phyloP scores from a whole-genome alignment of 768 basidiomycete species.

The Melanogaster broomeanus region DNA sequence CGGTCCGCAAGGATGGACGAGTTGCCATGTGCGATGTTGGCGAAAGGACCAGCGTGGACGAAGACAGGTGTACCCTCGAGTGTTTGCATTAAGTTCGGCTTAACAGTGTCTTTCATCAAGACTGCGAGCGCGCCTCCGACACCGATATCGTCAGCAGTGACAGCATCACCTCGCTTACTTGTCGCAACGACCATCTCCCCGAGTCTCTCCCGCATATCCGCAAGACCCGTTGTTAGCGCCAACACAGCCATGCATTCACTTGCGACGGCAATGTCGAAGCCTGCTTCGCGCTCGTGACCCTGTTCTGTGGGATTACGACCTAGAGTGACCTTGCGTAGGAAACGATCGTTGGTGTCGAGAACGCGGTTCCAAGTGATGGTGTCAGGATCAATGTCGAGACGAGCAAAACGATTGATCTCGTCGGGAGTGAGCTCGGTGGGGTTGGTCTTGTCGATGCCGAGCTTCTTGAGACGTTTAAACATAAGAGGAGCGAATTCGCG shows the following conservation, averaged over 20 bases:
- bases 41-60: conserved; percentile 98
- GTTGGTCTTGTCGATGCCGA: conserved; percentile 92
- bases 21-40: conserved; percentile 98
- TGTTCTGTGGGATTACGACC: conserved; percentile 91
- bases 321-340: conserved; percentile 90
- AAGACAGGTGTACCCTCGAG: conserved; percentile 98
- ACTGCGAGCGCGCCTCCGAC: conserved; percentile 94
- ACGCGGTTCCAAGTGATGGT: conserved; percentile 99
- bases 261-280: conserved; percentile 96
- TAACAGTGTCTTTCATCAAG: conserved; percentile 98
- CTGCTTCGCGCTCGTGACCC: conserved; percentile 85
- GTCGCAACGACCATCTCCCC: conserved; percentile 98
- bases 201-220: conserved; percentile 90
- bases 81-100: conserved; percentile 99
- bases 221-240: conserved; percentile 82
- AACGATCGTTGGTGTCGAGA: conserved; percentile 94
- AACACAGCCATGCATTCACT: conserved; percentile 99
- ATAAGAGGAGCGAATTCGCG: conserved; percentile 95
- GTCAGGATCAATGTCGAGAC: conserved; percentile 86
- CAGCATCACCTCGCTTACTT: conserved; percentile 84
- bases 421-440: conserved; percentile 92
- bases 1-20: conserved; percentile 98
- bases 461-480: conserved; percentile 92
- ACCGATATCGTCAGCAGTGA: conserved; percentile 97
- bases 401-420: conserved; percentile 86